Conservation (phyloP, 2,329 filamentous ascomycete species). For the Blastomyces emzantsi region DNA sequence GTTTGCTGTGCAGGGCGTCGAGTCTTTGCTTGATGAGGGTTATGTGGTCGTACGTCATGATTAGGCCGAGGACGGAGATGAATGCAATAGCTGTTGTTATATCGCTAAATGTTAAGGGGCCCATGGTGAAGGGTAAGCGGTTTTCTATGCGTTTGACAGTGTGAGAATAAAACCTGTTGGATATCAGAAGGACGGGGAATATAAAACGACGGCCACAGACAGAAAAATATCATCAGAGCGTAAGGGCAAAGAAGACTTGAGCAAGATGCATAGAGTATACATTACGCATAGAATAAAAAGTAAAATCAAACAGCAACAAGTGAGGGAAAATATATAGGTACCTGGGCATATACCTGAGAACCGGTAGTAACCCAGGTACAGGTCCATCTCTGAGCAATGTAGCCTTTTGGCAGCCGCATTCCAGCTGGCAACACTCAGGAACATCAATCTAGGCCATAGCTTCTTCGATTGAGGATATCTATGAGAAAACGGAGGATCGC, state of each 20-base stretch:
- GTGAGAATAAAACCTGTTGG: neutral
- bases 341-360: neutral
- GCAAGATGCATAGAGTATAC: neutral
- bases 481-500: neutral
- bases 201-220: neutral
- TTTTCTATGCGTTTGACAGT: neutral
- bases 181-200: neutral
- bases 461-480: neutral
- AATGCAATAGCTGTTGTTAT: slow-evolving; percentile 5
- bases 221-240: neutral
- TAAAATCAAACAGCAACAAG: neutral
- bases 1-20: neutral
- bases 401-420: neutral
- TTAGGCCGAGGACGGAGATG: slow-evolving; percentile 5
- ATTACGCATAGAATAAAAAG: neutral
- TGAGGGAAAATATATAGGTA: neutral
- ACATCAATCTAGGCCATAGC: neutral
- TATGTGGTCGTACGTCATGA: slow-evolving; percentile 6
- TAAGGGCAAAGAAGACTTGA: neutral
- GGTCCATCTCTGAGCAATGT: neutral
- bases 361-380: neutral
- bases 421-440: neutral
- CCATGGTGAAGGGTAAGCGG: neutral
- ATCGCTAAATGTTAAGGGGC: neutral
- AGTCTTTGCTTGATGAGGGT: slow-evolving; percentile 3